These are phyloP conservation scores for Orbilia oligospora DNA, from an alignment of 2,329 filamentous ascomycete species.

Conservation along the genomic window DNA sequence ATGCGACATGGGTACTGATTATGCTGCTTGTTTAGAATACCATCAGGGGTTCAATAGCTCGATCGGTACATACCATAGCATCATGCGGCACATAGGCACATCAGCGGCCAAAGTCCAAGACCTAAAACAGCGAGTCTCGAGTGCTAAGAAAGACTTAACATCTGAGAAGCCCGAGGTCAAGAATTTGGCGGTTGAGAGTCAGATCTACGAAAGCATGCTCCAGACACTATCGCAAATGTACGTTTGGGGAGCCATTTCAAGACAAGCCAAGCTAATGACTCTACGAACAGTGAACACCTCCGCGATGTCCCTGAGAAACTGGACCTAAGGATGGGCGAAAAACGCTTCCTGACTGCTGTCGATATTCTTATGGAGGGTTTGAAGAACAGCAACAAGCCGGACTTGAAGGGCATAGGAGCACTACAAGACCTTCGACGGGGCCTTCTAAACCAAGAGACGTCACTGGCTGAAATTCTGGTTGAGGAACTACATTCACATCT, in stretches of 20 bases:
- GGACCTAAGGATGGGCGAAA: conserved; percentile 95
- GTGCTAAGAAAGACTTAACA: conserved; percentile 84
- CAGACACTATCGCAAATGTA: conserved; percentile 82
- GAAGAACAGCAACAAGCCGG: conserved; percentile 84
- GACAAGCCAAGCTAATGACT: not conserved
- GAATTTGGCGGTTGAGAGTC: conserved; percentile 87
- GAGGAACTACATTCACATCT: conserved; percentile 97
- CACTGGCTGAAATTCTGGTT: conserved; percentile 93
- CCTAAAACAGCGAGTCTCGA: conserved; percentile 85
- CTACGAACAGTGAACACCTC: conserved; percentile 77
- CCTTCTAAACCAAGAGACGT: conserved; percentile 91
- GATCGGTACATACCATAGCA: conserved; percentile 98
- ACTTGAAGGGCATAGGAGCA: conserved; percentile 91
- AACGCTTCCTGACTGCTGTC: conserved; percentile 91
- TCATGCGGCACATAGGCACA: conserved; percentile 89
- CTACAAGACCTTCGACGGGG: conserved; percentile 88
- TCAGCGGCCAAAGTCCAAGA: conserved; percentile 88
- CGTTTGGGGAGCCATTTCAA: conserved; percentile 29
- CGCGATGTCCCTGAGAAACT: conserved; percentile 91
- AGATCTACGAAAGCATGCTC: conserved; percentile 90
- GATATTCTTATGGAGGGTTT: conserved; percentile 91
- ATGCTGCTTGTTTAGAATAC: conserved; percentile 74
- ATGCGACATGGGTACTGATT: conserved; percentile 10
- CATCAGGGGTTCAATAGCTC: conserved; percentile 99
- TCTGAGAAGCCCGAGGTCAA: conserved; percentile 91